Evolutionary conservation across 129 eudicot genomes (phyloP).

Genomic region (Artemisia argyi): DNA sequence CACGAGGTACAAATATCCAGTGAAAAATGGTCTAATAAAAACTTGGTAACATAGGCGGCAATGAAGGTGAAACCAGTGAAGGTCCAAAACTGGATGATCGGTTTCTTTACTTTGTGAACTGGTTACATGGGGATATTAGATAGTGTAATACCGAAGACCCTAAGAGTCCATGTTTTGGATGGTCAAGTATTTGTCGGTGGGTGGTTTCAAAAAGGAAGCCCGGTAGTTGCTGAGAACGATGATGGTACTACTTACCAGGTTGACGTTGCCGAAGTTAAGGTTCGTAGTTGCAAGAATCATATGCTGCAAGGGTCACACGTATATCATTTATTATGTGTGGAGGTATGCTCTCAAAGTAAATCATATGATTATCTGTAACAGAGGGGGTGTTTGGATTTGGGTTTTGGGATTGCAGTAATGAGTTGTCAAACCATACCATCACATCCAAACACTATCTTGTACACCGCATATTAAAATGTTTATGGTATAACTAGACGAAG

Average conservation of each 20-base stretch:
- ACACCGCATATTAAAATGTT: not conserved
- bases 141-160: constrained; percentile 84
- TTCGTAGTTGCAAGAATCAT: not conserved
- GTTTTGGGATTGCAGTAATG: not conserved
- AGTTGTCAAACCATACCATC: not conserved
- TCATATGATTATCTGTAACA: too few species aligned
- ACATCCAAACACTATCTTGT: not conserved
- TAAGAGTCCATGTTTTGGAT: constrained; percentile 51
- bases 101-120: constrained; percentile 76
- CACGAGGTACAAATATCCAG: too few species aligned
- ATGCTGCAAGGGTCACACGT: too few species aligned
- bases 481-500: too few species aligned
- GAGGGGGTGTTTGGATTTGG: too few species aligned
- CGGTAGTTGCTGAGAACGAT: constrained; percentile 69
- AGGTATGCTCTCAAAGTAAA: too few species aligned
- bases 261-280: constrained; percentile 83
- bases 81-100: constrained; percentile 91
- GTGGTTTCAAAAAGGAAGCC: constrained; percentile 65
- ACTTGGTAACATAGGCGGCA: constrained; percentile 43
- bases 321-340: too few species aligned
- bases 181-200: constrained; percentile 94
- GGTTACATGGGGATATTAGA: constrained; percentile 93
- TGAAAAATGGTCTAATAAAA: not conserved
- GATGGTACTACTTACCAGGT: constrained; percentile 88
- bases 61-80: constrained; percentile 69